A percentile compares a stretch with the other conserved stretches of the same genome.
phyloP scores from a whole-genome alignment of 1,284 basidiomycete species.

The Puccinia triticina region DNA sequence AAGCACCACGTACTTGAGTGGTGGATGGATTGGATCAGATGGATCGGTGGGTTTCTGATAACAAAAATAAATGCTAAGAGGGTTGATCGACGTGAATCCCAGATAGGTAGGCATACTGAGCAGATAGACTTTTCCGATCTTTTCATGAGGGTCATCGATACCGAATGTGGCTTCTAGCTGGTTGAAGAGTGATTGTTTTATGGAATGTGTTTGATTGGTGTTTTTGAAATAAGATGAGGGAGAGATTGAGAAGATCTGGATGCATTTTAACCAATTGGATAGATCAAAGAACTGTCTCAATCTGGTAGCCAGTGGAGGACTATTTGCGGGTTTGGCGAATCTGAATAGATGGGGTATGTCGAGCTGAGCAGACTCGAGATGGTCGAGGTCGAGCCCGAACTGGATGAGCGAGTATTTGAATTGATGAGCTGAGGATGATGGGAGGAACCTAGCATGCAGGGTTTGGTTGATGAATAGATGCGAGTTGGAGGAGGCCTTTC shows the following conservation, averaged over 20 bases:
- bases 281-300: neutral
- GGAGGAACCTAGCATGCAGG: constrained; percentile 68
- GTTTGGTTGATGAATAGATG: constrained; percentile 67
- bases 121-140: constrained; percentile 65
- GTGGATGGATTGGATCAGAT: constrained; percentile 53
- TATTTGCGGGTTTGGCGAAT: constrained; percentile 23
- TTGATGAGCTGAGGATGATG: constrained; percentile 65
- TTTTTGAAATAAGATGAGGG: constrained; percentile 1
- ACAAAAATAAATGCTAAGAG: constrained; percentile 73
- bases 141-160: constrained; percentile 55
- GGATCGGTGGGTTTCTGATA: constrained; percentile 61
- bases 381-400: constrained; percentile 67
- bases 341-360: constrained; percentile 62
- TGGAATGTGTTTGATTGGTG: constrained; percentile 23
- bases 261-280: neutral
- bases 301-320: neutral
- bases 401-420: constrained; percentile 72
- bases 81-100: constrained; percentile 75
- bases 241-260: constrained; percentile 14
- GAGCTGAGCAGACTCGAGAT: constrained; percentile 65
- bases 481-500: neutral
- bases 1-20: constrained; percentile 66
- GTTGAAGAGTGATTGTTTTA: constrained; percentile 21
- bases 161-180: constrained; percentile 25
- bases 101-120: constrained; percentile 74